Percentiles rank a stretch among this genome's conserved stretches.
These are phyloP conservation scores for Truncatella angustata DNA, from an alignment of 2,329 filamentous ascomycete species.

Conservation along the genomic window DNA sequence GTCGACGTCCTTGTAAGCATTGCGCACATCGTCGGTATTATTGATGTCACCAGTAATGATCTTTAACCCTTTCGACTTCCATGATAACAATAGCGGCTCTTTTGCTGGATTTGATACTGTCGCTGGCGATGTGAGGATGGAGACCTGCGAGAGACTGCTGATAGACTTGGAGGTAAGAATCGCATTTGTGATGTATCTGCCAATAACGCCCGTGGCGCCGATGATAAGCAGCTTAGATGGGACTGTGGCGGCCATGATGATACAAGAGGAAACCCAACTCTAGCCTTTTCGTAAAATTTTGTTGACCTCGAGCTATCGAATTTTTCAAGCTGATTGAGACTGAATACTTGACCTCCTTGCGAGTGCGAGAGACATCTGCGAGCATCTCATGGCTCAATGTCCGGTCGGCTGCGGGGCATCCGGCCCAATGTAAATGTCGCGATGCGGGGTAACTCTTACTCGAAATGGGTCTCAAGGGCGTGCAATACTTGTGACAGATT, in stretches of 20 bases:
- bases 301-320: neutral
- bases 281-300: too few species aligned
- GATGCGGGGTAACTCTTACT: constrained; percentile 3
- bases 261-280: neutral
- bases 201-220: constrained; percentile 32
- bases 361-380: neutral
- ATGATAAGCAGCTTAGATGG: constrained; percentile 30
- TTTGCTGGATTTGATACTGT: constrained; percentile 46
- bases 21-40: constrained; percentile 45
- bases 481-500: neutral
- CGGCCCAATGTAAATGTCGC: neutral
- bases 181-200: constrained; percentile 31
- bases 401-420: constrained; percentile 1
- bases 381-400: neutral
- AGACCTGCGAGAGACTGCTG: constrained; percentile 25
- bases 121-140: constrained; percentile 53
- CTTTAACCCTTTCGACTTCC: constrained; percentile 44
- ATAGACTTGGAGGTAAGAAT: constrained; percentile 30
- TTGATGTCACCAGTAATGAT: constrained; percentile 54
- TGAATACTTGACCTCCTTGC: neutral
- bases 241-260: constrained; percentile 17
- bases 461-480: neutral
- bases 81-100: constrained; percentile 39
- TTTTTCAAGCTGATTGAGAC: neutral
- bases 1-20: constrained; percentile 54